Conservation (phyloP, 331 rosid genomes). For the Acacia pycnantha region DNA sequence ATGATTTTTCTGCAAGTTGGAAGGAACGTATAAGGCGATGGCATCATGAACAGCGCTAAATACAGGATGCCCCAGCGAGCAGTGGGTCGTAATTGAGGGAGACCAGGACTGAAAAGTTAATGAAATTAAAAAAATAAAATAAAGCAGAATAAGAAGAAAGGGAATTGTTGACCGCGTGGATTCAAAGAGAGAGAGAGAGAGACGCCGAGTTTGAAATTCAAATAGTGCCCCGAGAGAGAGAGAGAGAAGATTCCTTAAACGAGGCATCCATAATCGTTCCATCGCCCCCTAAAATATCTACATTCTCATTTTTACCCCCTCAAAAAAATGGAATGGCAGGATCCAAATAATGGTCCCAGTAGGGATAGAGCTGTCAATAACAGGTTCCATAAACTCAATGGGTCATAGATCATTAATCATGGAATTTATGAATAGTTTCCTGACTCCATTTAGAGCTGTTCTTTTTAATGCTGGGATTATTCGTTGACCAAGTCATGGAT, state of each 20-base stretch:
- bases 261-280: conserved; percentile 19
- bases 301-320: not conserved
- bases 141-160: not conserved
- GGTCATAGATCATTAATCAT: not conserved
- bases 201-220: conserved; percentile 80
- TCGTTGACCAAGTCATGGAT: not conserved
- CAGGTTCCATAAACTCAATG: not conserved
- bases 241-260: conserved; percentile 45
- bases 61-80: not conserved
- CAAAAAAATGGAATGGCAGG: not conserved
- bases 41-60: too few relatives aligned
- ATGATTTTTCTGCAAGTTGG: too few relatives aligned
- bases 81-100: not conserved
- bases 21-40: too few relatives aligned
- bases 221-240: conserved; percentile 9
- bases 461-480: not conserved
- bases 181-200: conserved; percentile 23
- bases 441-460: not conserved
- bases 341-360: not conserved
- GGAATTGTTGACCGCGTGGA: conserved; percentile 39
- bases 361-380: not conserved
- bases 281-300: not conserved
- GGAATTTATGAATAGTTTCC: not conserved
- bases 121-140: not conserved
- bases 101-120: not conserved